A percentile compares a stretch with the other conserved stretches of the same genome.
Conservation (phyloP, 2,329 filamentous ascomycete genomes). For the Fusarium sp. region DNA sequence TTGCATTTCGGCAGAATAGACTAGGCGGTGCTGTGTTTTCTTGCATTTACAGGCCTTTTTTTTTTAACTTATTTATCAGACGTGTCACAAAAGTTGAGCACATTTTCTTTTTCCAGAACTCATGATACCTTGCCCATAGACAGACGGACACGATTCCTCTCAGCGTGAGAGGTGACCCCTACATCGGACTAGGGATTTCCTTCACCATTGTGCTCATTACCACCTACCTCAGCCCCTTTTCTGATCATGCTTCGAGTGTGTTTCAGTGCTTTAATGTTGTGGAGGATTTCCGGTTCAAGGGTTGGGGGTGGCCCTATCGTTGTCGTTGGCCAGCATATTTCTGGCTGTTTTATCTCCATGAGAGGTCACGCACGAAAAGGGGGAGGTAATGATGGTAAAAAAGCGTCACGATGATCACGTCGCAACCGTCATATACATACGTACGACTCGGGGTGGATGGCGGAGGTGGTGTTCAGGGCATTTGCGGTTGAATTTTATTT, state of each 20-base stretch:
- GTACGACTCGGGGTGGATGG: slow-evolving; percentile 18
- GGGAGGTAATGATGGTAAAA: slow-evolving; percentile 29
- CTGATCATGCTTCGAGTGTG: slow-evolving; percentile 41
- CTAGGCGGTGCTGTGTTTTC: slow-evolving; percentile 55
- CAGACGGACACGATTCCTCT: slow-evolving; percentile 48
- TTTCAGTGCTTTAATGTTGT: slow-evolving; percentile 44
- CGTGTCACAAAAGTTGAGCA: slow-evolving; percentile 58
- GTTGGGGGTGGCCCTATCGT: slow-evolving; percentile 21
- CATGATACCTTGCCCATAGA: slow-evolving; percentile 64
- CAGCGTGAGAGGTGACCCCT: slow-evolving; percentile 44
- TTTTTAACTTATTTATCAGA: slow-evolving; percentile 45
- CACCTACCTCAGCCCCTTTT: slow-evolving; percentile 37
- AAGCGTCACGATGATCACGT: slow-evolving; percentile 11
- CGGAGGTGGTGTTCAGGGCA: slow-evolving; percentile 30
- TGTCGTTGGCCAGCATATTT: slow-evolving; percentile 28
- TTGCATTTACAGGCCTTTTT: slow-evolving; percentile 60
- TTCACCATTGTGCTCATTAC: slow-evolving; percentile 46
- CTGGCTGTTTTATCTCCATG: slow-evolving; percentile 34
- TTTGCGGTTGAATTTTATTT: slow-evolving; percentile 29
- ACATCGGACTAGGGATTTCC: slow-evolving; percentile 43
- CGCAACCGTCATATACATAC: slow-evolving; percentile 28
- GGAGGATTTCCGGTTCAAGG: slow-evolving; percentile 39
- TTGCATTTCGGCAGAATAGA: slow-evolving; percentile 63
- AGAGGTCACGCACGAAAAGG: slow-evolving; percentile 13
- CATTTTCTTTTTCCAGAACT: slow-evolving; percentile 49